These are phyloP conservation scores for Lecanoromycetidae sp. DNA, from an alignment of 2,329 filamentous ascomycete genomes.

Conservation along the genomic window DNA sequence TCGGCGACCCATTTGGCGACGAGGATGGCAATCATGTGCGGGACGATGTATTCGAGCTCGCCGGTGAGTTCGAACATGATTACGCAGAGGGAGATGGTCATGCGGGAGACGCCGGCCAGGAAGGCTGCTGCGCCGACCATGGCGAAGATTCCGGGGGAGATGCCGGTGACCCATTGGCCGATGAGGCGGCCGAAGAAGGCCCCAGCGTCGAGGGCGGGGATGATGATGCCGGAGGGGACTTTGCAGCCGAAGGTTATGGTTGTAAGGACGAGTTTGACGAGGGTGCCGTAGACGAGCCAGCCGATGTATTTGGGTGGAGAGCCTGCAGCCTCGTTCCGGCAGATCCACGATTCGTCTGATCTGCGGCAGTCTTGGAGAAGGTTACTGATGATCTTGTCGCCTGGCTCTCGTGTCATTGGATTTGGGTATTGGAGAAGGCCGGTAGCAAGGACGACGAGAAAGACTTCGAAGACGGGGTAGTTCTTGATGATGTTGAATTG, in stretches of 20 bases:
- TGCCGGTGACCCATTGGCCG: constrained; percentile 33
- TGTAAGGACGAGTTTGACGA: constrained; percentile 44
- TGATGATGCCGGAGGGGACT: constrained; percentile 49
- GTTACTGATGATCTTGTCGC: constrained; percentile 45
- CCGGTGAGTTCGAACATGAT: constrained; percentile 53
- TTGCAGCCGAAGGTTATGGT: constrained; percentile 49
- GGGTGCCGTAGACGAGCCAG: constrained; percentile 41
- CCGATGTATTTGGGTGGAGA: constrained; percentile 36
- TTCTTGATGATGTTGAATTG: constrained; percentile 41
- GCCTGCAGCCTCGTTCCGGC: constrained; percentile 34
- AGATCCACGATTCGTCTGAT: constrained; percentile 36
- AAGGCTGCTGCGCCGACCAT: constrained; percentile 50
- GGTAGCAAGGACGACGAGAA: constrained; percentile 42
- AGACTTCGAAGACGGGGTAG: constrained; percentile 45
- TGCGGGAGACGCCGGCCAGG: constrained; percentile 45
- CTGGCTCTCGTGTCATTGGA: constrained; percentile 42
- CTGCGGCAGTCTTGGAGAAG: constrained; percentile 43
- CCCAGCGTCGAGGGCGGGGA: constrained; percentile 46
- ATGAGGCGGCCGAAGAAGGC: constrained; percentile 46
- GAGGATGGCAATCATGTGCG: constrained; percentile 49
- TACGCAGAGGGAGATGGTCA: constrained; percentile 47
- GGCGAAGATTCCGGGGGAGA: constrained; percentile 48
- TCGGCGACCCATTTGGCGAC: constrained; percentile 49
- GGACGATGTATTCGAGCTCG: constrained; percentile 45
- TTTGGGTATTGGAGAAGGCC: constrained; percentile 46